Conservation (phyloP, 257 asterid genomes). For the Coffea eugenioides region DNA sequence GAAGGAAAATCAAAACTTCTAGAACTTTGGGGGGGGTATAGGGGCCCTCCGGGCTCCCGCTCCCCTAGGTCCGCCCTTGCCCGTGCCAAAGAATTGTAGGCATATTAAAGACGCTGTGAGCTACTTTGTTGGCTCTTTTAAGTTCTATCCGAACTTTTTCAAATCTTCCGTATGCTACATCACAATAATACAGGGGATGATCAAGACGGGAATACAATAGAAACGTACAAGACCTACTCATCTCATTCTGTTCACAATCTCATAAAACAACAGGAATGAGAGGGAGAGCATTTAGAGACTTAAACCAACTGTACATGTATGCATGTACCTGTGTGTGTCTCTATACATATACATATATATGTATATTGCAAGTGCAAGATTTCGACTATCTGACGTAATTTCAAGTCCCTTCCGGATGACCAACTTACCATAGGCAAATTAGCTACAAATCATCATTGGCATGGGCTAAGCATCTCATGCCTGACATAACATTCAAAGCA, state of each 20-base stretch:
- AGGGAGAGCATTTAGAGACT: neutral
- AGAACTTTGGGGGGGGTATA: too few relatives aligned
- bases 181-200: neutral
- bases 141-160: neutral
- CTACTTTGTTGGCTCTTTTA: neutral
- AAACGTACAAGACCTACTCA: neutral
- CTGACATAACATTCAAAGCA: neutral
- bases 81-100: neutral
- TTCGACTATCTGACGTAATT: too few relatives aligned
- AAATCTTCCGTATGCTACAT: neutral
- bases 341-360: too few relatives aligned
- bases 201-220: neutral
- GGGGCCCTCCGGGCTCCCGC: too few relatives aligned
- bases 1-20: too few relatives aligned
- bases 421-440: too few relatives aligned
- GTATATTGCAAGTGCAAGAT: too few relatives aligned
- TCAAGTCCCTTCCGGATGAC: neutral
- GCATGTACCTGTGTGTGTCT: too few relatives aligned
- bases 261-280: too few relatives aligned
- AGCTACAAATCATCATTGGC: neutral
- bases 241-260: neutral
- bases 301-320: too few relatives aligned
- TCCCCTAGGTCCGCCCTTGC: too few relatives aligned
- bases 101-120: neutral
- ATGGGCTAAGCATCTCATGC: constrained; percentile 1